Evolutionary conservation across 2,329 filamentous ascomycete species (phyloP).

Genomic region (Nigrograna mackinnonii): DNA sequence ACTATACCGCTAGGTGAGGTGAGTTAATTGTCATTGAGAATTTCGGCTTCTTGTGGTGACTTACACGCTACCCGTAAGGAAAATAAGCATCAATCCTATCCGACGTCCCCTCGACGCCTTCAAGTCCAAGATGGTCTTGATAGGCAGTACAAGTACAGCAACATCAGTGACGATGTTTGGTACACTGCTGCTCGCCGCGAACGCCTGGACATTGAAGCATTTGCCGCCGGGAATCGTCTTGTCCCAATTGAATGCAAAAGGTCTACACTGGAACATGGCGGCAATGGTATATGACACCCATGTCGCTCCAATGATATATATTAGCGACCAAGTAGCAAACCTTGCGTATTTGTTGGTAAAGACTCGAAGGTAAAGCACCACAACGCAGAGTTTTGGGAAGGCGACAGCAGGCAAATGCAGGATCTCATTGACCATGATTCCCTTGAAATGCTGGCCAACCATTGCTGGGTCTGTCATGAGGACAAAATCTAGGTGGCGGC

Average conservation of each 20-base stretch:
- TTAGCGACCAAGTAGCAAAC: slow-evolving; percentile 17
- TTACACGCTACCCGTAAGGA: slow-evolving; percentile 31
- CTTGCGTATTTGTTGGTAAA: slow-evolving; percentile 28
- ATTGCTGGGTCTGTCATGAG: slow-evolving; percentile 14
- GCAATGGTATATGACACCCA: slow-evolving; percentile 26
- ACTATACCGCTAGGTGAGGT: slow-evolving; percentile 20
- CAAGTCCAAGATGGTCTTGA: slow-evolving; percentile 21
- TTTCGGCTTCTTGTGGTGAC: too few relatives aligned
- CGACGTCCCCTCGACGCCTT: slow-evolving; percentile 21
- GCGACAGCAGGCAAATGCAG: slow-evolving; percentile 28
- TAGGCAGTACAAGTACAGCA: slow-evolving; percentile 21
- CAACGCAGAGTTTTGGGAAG: slow-evolving; percentile 28
- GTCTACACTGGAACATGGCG: slow-evolving; percentile 23
- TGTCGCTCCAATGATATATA: slow-evolving; percentile 19
- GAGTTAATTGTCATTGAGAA: too few relatives aligned
- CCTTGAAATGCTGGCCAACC: slow-evolving; percentile 23
- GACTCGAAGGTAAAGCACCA: slow-evolving; percentile 25
- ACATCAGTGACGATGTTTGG: slow-evolving; percentile 30
- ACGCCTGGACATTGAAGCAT: slow-evolving; percentile 24
- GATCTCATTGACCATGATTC: slow-evolving; percentile 25
- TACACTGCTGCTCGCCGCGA: slow-evolving; percentile 24
- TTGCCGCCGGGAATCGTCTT: slow-evolving; percentile 22
- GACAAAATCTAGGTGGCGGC: slow-evolving; percentile 23
- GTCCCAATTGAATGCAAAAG: slow-evolving; percentile 29
- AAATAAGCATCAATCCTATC: slow-evolving; percentile 26